Evolutionary conservation across 2,329 filamentous ascomycete species (phyloP).

Genomic region (Aspergillus tanneri): DNA sequence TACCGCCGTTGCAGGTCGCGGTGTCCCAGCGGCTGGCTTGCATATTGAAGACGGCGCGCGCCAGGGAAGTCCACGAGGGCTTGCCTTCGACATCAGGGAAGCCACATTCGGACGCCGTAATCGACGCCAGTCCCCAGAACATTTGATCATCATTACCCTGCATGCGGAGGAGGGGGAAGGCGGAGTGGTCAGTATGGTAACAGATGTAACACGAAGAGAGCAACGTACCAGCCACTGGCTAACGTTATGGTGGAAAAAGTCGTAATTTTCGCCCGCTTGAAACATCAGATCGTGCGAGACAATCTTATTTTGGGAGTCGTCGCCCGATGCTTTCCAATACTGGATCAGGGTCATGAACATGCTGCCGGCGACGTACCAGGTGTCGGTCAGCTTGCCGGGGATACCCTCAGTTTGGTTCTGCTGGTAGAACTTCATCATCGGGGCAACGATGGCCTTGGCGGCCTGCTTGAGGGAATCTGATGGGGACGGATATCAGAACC

Average conservation of each 20-base stretch:
- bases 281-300: conserved; percentile 60
- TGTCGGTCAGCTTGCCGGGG: conserved; percentile 25
- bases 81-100: conserved; percentile 55
- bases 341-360: conserved; percentile 67
- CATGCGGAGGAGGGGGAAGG: conserved; percentile 14
- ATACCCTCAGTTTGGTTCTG: conserved; percentile 11
- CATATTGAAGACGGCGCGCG: conserved; percentile 12
- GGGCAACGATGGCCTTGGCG: conserved; percentile 4
- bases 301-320: conserved; percentile 67
- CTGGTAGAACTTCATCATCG: conserved; percentile 12
- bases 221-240: conserved; percentile 35
- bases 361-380: conserved; percentile 65
- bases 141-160: conserved; percentile 42
- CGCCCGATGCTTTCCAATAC: conserved; percentile 78
- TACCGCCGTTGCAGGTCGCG: conserved; percentile 6
- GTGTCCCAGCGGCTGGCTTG: conserved; percentile 42
- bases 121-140: conserved; percentile 76
- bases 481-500: not conserved
- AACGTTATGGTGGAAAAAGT: conserved; percentile 51
- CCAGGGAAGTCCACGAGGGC: conserved; percentile 10
- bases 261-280: conserved; percentile 67
- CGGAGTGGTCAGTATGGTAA: too few species aligned
- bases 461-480: conserved; percentile 10
- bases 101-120: conserved; percentile 71
- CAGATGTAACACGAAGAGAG: too few species aligned